Base-by-base conservation (phyloP, 305 asterid species). In the Lippia alba region DNA sequence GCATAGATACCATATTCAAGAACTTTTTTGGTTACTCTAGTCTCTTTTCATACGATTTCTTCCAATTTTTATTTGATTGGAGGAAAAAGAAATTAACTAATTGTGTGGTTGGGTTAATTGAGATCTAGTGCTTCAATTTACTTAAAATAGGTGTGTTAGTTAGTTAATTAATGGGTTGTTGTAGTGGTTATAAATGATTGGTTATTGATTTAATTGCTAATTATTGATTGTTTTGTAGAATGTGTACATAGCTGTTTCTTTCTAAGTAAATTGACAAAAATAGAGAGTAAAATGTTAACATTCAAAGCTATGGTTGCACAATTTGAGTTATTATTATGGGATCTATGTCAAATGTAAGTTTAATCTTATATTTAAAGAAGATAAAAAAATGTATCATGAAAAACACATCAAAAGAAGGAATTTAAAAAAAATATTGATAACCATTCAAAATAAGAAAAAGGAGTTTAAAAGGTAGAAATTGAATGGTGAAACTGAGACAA, bases 371-470 rank as follows among this genome's bases (percentile, higher is more conserved):
- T 39, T 24, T 24, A 39, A 39, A 39, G 10, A 9, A 5, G 45
- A 39, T 39, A 5, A 5, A 39, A 5, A 39, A 39, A 39, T 39
- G 7, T 1, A 39, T 39, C 1, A 39, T 1, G 45, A 5, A 9
- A 39, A 39, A 9, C 3, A 24, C 3, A 24, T 24, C 10, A 56
- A 66, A 67, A 24, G 44, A 32, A 69, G 60, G 51, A 61, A 41
- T 72, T 57, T 78, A 61, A 14, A 61, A 32, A 71, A 65, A 64
- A 50, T 54, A 61, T 50, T 41, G 71, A 50, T 54, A 67, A 62
- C 75, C 70, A 75, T 67, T 74, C 49, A 48, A 66, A 60, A 66
- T 16, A 48, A 71, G 0, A 2, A 51, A 59, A 73, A 69, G 41
- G 69, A 64, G 30, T 24, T 24, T 12, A 41, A 61, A 69, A n/a